Evolutionary conservation across 768 basidiomycete genomes (phyloP).

Genomic region (Suillus lakei): DNA sequence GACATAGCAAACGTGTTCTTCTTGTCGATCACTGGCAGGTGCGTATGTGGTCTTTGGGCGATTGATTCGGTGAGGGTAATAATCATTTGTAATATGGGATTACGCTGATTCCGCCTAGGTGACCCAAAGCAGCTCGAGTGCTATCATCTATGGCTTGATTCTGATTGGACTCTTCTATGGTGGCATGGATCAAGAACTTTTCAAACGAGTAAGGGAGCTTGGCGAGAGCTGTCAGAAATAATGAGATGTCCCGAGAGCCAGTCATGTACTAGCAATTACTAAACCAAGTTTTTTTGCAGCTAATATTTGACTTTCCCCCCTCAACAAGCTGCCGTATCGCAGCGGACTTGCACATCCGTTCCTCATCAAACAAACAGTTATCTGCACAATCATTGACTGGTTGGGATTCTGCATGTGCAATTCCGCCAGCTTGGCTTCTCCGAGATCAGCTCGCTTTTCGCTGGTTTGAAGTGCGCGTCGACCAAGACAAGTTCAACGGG

Average conservation of each 20-base stretch:
- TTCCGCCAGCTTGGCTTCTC: not conserved
- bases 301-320: not conserved
- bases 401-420: not conserved
- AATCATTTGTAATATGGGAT: not conserved
- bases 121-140: not conserved
- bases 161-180: not conserved
- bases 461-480: not conserved
- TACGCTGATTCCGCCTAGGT: not conserved
- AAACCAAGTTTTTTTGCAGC: not conserved
- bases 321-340: not conserved
- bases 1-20: not conserved
- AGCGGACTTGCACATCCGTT: not conserved
- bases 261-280: not conserved
- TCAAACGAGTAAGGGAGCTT: not conserved
- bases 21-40: not conserved
- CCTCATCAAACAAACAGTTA: not conserved
- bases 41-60: not conserved
- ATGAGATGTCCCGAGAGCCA: not conserved
- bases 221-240: not conserved
- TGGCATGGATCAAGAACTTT: not conserved
- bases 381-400: not conserved
- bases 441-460: not conserved
- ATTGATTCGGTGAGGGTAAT: not conserved
- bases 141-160: not conserved
- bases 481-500: not conserved